Percentiles rank a stretch among this genome's conserved stretches.
These are phyloP conservation scores for Trametes villosa DNA, from an alignment of 768 basidiomycete genomes.

Conservation along the genomic window DNA sequence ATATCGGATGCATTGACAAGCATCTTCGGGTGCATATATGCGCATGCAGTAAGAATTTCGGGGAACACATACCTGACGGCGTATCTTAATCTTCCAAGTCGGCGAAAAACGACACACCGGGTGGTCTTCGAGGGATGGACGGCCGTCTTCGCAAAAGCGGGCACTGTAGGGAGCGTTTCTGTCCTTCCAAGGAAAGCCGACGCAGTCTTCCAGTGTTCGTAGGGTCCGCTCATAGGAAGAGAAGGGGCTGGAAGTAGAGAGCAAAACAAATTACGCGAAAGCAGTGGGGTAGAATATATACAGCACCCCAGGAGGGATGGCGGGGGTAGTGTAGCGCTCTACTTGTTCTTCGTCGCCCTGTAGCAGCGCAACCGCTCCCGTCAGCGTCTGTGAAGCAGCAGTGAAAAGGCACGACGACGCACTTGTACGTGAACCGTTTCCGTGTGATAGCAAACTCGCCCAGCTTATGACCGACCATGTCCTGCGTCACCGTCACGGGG, in stretches of 20 bases:
- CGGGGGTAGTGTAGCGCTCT: conserved; percentile 20
- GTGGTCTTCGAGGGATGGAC: too few relatives aligned
- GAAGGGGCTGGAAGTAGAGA: neutral
- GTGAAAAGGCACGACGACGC: conserved; percentile 38
- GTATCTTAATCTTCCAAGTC: too few relatives aligned
- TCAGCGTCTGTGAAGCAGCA: neutral
- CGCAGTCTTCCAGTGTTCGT: too few relatives aligned
- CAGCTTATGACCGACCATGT: conserved; percentile 98
- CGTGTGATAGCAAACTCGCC: conserved; percentile 93
- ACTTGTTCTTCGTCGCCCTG: conserved; percentile 50
- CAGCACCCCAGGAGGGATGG: conserved; percentile 5
- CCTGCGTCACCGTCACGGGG: conserved; percentile 87
- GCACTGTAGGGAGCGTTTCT: too few relatives aligned
- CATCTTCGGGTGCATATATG: too few relatives aligned
- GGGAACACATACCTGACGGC: too few relatives aligned
- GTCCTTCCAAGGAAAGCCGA: too few relatives aligned
- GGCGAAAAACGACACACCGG: too few relatives aligned
- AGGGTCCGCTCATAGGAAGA: neutral
- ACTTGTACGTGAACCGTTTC: conserved; percentile 88
- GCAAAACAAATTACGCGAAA: conserved; percentile 4
- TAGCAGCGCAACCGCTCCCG: neutral
- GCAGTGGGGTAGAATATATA: conserved; percentile 6
- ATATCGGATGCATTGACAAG: too few relatives aligned
- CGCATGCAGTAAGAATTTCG: too few relatives aligned
- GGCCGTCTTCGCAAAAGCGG: too few relatives aligned